Evolutionary conservation across 2,329 filamentous ascomycete species (phyloP).

Genomic region (Lecanoromycetidae sp.): DNA sequence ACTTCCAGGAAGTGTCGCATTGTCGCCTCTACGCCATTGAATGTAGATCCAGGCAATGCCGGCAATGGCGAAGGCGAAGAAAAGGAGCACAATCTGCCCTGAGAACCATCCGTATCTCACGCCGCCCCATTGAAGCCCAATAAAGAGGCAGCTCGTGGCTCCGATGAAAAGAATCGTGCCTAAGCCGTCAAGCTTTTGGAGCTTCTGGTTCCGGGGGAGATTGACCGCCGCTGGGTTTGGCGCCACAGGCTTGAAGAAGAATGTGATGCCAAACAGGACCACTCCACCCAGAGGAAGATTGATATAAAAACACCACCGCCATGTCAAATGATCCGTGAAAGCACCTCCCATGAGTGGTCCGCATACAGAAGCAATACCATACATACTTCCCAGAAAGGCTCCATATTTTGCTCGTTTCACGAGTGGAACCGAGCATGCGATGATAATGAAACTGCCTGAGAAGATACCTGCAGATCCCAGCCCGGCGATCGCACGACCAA

Average conservation of each 20-base stretch:
- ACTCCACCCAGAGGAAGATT: slow-evolving; percentile 6
- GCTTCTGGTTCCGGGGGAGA: slow-evolving; percentile 21
- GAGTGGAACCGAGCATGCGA: slow-evolving; percentile 25
- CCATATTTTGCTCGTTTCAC: slow-evolving; percentile 26
- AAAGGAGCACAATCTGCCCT: slow-evolving; percentile 30
- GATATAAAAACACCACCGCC: slow-evolving; percentile 19
- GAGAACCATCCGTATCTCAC: slow-evolving; percentile 15
- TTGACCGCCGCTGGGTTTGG: too few relatives aligned
- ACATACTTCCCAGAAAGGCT: slow-evolving; percentile 22
- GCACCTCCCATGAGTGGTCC: slow-evolving; percentile 19
- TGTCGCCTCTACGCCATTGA: not conserved
- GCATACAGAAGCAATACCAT: slow-evolving; percentile 7
- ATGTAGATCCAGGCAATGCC: slow-evolving; percentile 14
- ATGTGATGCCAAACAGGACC: not conserved
- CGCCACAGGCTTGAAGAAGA: not conserved
- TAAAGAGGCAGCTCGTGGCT: slow-evolving; percentile 30
- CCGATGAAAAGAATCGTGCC: slow-evolving; percentile 32
- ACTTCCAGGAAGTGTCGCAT: slow-evolving; percentile 29
- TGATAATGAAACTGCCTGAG: slow-evolving; percentile 34
- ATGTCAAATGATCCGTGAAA: slow-evolving; percentile 19
- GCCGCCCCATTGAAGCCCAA: slow-evolving; percentile 36
- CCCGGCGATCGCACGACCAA: slow-evolving; percentile 27
- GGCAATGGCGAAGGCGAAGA: slow-evolving; percentile 35
- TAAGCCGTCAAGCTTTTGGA: slow-evolving; percentile 34
- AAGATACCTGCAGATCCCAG: slow-evolving; percentile 24